Base-by-base conservation (phyloP, 2,329 filamentous ascomycete species). In the Aspergillus pseudoviridinutans region DNA sequence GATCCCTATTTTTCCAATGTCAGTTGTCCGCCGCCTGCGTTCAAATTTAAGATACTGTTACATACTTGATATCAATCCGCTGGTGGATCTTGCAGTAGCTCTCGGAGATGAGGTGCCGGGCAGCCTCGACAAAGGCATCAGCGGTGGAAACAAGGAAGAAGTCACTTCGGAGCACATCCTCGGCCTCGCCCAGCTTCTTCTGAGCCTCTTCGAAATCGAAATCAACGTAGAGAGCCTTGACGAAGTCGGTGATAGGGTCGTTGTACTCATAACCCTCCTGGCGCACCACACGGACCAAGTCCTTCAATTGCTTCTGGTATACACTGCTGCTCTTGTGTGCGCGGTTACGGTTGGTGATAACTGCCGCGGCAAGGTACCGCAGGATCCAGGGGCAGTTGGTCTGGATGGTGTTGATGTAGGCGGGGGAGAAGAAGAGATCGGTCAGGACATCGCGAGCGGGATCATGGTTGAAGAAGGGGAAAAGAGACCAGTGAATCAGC, bases 21-120 rank as follows among this genome's bases (percentile, higher is more conserved):
- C 61, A 70, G 65, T 57, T 54, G 44, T 54, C 53, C 55, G 27
- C 20, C 29, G 29, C 4, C 22, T 22, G 1, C 22, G 5, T 32
- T 10, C 20, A 10, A 12, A 5, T 4, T 25, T 54, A 50, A 59
- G 49, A 49, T 66, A 7, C 35, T 61, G 62, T 62, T 63, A 70
- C 82, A 69, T 74, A 87, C 84, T 92, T 92, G 76, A 99, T 97
- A 76, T 97, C 93, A 74, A 99, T 99, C 68, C 93, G 86, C 74
- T 96, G 92, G 78, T 97, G 95, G 75, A 99, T 99, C 86, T 97
- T 97, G 90, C 94, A 99, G 84, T 99, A 99, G 76, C 87, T 92
- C 82, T 99, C 94, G 55, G 93, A 97, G 76, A 99, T 97, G 60
- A 99, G 83, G 82, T 99, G 94, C 71, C 94, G 85, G 42, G 94